Base-by-base conservation (phyloP, 1,284 basidiomycete species). In the Moesziomyces sp. region DNA sequence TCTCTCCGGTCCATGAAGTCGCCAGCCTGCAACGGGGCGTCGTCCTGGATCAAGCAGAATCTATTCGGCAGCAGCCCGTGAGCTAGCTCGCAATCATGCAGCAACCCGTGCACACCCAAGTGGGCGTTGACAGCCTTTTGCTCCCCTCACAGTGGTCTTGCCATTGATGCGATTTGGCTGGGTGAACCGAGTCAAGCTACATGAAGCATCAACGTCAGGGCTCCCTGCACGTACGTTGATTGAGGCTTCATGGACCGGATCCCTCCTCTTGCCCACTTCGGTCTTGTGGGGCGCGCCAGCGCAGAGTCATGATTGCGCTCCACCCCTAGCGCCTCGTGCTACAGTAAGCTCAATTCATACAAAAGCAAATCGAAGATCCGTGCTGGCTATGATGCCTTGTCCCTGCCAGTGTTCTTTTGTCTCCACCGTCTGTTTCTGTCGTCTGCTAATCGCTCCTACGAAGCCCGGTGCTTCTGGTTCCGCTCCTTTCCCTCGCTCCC, bases 31-130 rank as follows among this genome's bases (percentile, higher is more conserved):
- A 38, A 14, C 35, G 35, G 14, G 35, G 35, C 35, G 35, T 38
- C 14, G 11, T 40, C 21, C 24, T 45, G 63, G 63, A 66, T 66
- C 63, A 66, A 59, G 0, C 52, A 66, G 48, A 59, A 47, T 66
- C 57, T 65, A 65, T 43, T 47, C 46, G 45, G 45, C 52, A 59
- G 38, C 26, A 44, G 18, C 18, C 16, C 47, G n/a, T 5, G 35
- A 42, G 16, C 24, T 11, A 38, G 13, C 35, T 38, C 13, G 14
- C 35, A 18, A 38, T 30, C 30, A 16, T 18, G 35, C 35, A 38
- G 35, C 35, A 2, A 11, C 30, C 30, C 30, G 30, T 30, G 30
- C 30, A 30, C 11, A 6, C 30, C 30, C 30, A 30, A 2, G 30
- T 30, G 30, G 30, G 30, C 30, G 30, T 30, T 30, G 30, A 8